Percentiles rank a stretch among this genome's conserved stretches.
phyloP scores from a whole-genome alignment of 2,329 filamentous ascomycete genomes.

The Fusarium beomiforme region DNA sequence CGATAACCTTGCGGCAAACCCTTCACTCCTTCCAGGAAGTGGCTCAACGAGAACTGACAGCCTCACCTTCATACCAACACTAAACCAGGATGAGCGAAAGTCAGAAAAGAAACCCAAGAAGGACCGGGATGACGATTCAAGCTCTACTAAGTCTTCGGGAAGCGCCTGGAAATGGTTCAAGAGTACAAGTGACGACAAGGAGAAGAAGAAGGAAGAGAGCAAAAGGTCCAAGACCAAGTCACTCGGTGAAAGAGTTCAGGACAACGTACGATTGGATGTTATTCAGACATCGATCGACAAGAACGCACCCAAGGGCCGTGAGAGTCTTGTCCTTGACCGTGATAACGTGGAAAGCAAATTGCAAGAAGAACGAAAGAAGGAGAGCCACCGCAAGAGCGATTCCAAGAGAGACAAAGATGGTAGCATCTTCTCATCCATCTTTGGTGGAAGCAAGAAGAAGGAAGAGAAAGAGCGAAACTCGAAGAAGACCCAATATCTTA shows the following conservation, averaged over 20 bases:
- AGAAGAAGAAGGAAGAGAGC: constrained; percentile 67
- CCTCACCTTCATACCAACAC: constrained; percentile 82
- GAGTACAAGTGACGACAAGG: constrained; percentile 77
- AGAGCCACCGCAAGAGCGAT: constrained; percentile 77
- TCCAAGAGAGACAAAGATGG: constrained; percentile 93
- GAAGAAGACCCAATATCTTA: constrained; percentile 79
- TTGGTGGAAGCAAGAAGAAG: constrained; percentile 90
- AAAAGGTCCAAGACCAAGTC: constrained; percentile 75
- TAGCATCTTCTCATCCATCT: constrained; percentile 93
- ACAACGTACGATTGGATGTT: constrained; percentile 85
- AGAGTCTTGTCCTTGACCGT: constrained; percentile 85
- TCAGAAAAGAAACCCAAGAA: constrained; percentile 80
- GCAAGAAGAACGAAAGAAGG: constrained; percentile 85
- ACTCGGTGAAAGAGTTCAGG: constrained; percentile 69
- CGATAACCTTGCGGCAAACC: constrained; percentile 49
- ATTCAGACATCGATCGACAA: constrained; percentile 88
- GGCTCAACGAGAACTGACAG: constrained; percentile 76
- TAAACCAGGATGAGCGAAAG: constrained; percentile 75
- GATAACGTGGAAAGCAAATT: constrained; percentile 76
- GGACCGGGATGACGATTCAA: constrained; percentile 71
- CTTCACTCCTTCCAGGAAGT: constrained; percentile 76
- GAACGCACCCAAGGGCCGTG: constrained; percentile 71
- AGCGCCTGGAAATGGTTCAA: constrained; percentile 77
- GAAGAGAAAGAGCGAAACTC: constrained; percentile 76
- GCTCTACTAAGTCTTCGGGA: constrained; percentile 77